Conservation (phyloP, 148 eudicot genomes). For the Limonium bicolor region DNA sequence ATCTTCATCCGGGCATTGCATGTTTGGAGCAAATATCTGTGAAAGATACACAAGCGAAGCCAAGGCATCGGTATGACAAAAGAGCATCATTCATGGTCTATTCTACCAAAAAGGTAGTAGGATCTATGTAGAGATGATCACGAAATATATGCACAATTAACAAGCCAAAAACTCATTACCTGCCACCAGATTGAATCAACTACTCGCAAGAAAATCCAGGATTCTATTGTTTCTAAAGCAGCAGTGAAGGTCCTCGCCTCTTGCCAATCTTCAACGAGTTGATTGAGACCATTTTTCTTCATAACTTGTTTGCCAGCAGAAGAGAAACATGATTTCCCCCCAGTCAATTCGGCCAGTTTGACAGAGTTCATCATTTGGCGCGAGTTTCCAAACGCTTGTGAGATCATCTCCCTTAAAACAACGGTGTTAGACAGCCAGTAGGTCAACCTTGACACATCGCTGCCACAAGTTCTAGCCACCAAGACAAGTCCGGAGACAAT, state of each 20-base stretch:
- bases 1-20: slow-evolving; percentile 58
- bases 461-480: slow-evolving; percentile 1
- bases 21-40: slow-evolving; percentile 77
- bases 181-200: slow-evolving; percentile 1
- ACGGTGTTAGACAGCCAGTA: background rate
- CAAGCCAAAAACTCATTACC: too few relatives aligned
- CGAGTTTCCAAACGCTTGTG: background rate
- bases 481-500: background rate
- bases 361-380: background rate
- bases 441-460: background rate
- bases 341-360: background rate
- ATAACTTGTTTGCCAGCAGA: background rate
- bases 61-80: background rate
- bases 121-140: too few relatives aligned
- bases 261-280: background rate
- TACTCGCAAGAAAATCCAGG: background rate
- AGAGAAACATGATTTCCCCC: too few relatives aligned
- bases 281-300: background rate
- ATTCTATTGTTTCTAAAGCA: background rate
- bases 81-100: background rate
- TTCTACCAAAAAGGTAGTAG: background rate
- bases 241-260: background rate
- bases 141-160: slow-evolving; percentile 68
- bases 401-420: background rate
- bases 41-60: background rate